phyloP scores from a whole-genome alignment of 768 basidiomycete genomes.

The Rhizopogon vulgaris region DNA sequence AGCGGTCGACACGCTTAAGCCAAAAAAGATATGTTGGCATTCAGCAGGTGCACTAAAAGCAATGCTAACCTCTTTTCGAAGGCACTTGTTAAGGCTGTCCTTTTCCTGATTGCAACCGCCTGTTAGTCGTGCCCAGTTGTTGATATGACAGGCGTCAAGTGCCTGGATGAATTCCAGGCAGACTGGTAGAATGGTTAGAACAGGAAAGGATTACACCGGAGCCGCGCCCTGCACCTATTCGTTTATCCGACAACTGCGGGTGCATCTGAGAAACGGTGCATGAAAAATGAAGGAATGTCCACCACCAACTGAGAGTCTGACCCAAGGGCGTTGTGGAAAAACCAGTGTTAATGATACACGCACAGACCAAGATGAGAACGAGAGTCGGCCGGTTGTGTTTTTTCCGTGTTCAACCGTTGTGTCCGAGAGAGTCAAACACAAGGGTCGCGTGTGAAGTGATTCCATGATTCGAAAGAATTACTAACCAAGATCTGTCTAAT shows the following conservation, averaged over 20 bases:
- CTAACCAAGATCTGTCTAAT: neutral
- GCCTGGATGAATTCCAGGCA: slow-evolving; percentile 78
- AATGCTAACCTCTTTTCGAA: slow-evolving; percentile 58
- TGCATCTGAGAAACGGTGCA: slow-evolving; percentile 43
- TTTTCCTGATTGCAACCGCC: slow-evolving; percentile 70
- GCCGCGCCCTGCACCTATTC: slow-evolving; percentile 34
- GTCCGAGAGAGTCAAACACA: slow-evolving; percentile 1
- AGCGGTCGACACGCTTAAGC: slow-evolving; percentile 51
- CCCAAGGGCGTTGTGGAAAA: slow-evolving; percentile 1
- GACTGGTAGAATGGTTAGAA: slow-evolving; percentile 31
- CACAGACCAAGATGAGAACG: slow-evolving; percentile 16
- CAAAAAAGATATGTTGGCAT: slow-evolving; percentile 6
- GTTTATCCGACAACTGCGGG: slow-evolving; percentile 65
- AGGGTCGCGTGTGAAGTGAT: slow-evolving; percentile 6
- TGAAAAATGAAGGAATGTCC: neutral
- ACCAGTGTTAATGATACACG: slow-evolving; percentile 4
- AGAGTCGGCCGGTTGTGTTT: neutral
- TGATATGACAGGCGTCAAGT: slow-evolving; percentile 62
- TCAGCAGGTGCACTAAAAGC: neutral
- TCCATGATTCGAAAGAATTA: slow-evolving; percentile 7
- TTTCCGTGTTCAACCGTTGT: neutral
- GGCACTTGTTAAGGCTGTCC: slow-evolving; percentile 60
- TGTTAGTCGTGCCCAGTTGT: slow-evolving; percentile 56
- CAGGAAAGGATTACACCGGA: neutral
- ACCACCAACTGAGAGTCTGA: slow-evolving; percentile 1